Conservation (phyloP, 352 stramenopile genomes). For the Pythium apleroticum region DNA sequence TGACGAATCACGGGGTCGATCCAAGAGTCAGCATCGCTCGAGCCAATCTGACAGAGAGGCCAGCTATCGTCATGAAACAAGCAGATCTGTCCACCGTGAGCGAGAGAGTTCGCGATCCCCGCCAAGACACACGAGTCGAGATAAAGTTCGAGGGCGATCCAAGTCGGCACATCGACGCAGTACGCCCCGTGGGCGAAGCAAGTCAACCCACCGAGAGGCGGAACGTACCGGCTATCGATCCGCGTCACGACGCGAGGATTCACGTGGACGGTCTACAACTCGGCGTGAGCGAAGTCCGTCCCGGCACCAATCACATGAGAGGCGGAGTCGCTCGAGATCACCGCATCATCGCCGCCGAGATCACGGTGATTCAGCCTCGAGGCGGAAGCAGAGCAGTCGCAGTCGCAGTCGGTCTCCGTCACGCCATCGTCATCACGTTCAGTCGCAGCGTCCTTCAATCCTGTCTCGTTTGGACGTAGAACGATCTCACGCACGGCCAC, state of each 20-base stretch:
- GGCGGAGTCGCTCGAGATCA: not conserved
- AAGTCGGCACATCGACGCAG: not conserved
- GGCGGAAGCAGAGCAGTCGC: no score
- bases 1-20: not conserved
- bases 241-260: not conserved
- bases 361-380: not conserved
- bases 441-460: not conserved
- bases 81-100: not conserved
- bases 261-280: not conserved
- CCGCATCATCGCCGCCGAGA: no score
- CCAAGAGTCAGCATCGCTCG: not conserved
- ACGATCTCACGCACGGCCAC: not conserved
- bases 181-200: not conserved
- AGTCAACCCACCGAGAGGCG: not conserved
- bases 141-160: not conserved
- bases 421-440: not conserved
- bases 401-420: not conserved
- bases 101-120: not conserved
- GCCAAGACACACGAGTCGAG: not conserved
- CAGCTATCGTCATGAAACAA: not conserved
- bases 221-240: not conserved
- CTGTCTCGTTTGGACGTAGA: no score
- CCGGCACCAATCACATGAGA: not conserved
- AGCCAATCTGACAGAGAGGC: not conserved
- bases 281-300: not conserved